Base-by-base conservation (phyloP, 495 filamentous ascomycete genomes). In the Penicillium alfredii region DNA sequence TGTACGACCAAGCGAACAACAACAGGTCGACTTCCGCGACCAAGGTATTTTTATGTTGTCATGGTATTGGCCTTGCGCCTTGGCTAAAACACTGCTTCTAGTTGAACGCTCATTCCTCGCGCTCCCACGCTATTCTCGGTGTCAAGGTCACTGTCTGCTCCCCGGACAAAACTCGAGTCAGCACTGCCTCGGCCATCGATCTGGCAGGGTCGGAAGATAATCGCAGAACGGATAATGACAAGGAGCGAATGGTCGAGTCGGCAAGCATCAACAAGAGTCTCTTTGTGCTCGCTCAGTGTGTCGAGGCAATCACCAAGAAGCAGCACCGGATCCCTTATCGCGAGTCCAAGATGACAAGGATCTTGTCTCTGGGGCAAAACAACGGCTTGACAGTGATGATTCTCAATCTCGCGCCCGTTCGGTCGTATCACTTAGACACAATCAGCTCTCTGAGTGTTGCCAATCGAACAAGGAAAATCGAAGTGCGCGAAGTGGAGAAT, bases 201-300 rank as follows among this genome's bases (percentile, higher is more conserved):
- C 72, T 98, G 46, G 92, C 92, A 30, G 92, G 92, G 7, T 94
- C 88, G 8, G 92, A 98, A 60, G 92, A 98, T 55, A 98, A 98
- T 57, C 72, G 92, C 15, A 64, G 92, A 21, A 98, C 92, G 0
- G 88, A 94, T 21, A 98, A 98, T 62, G 86, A 82, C 43, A 93
- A 92, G 61, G 88, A 95, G 53, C 71, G 92, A 9, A 74, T 98
- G 68, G 74, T 93, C 2, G 92, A 98, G 58, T 94, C 88, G n/a
- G 87, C 89, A 2, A 93, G 87, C 55, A 98, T 98, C 69, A 98
- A 98, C 71, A 98, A 96, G 66, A 89, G 82, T 44, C 71, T 98
- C 8, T 98, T 98, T 49, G 88, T 94, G 19, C 67, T 98, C 18
- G 87, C 87, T 14, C 88, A 96, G 56, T 98, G 92, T 51, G 88